Base-by-base conservation (phyloP, 192 early-diverging fungal genomes). In the Coemansia sp. region DNA sequence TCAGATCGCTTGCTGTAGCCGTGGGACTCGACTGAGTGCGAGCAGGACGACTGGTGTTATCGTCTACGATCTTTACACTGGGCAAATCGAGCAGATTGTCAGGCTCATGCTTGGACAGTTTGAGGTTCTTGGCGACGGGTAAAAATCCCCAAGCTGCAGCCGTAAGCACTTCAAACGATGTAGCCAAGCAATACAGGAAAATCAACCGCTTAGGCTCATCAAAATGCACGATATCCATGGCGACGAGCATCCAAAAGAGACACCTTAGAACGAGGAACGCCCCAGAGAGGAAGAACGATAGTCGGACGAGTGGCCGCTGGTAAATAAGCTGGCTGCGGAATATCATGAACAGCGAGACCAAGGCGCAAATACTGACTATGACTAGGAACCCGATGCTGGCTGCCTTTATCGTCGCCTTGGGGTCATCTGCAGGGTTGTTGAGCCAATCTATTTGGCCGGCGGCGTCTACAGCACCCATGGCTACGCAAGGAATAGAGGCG, bases 381-480 rank as follows among this genome's bases (percentile, higher is more conserved):
- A 64, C 77, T 8, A 84, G 58, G 58, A 84, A 74, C 10, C 82
- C 82, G 31, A 79, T 64, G 29, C 68, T 64, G 1, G 82, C 73
- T 20, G 79, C 41, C 29, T 79, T 84, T 13, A 84, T 46, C 5
- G 64, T 69, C 24, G 47, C 38, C 3, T 41, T 62, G 11, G 77
- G 74, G 24, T 73, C 52, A 4, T 76, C 74, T 1, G 49, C 55
- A 2, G 82, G 77, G 39, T 73, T 72, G 61, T 84, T 79, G 24
- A 84, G 82, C 82, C 82, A 84, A 46, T 61, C 71, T 29, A 84
- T 84, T 49, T 79, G 82, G 12, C 82, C 82, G 34, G 78, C 74
- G 33, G 77, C 82, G 46, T 84, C 82, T 8, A 84, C 68, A 5
- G 73, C 77, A 27, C 82, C 82, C 52, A 84, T 63, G 34, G 70